A percentile compares a stretch with the other conserved stretches of the same genome.
phyloP scores from a whole-genome alignment of 176 grass and related monocot genomes.

The Phoenix roebelenii region DNA sequence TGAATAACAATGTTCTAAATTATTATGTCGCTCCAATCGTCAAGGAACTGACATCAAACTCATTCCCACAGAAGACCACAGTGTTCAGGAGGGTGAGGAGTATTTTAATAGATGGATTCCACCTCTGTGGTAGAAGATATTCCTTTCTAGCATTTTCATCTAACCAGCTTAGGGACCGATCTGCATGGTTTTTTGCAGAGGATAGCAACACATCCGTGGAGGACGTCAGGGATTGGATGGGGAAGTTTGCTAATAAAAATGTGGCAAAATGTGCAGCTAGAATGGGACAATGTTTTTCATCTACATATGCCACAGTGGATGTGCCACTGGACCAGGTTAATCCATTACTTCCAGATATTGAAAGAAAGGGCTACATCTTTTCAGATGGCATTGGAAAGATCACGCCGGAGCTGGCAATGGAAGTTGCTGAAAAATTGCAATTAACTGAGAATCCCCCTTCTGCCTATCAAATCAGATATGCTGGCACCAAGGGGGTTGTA shows the following conservation, averaged over 20 bases:
- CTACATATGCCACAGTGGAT: conserved; percentile 72
- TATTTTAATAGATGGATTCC: conserved; percentile 50
- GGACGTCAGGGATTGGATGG: conserved; percentile 63
- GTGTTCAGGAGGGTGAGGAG: conserved; percentile 49
- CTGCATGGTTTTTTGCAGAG: conserved; percentile 85
- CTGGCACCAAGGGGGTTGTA: conserved; percentile 79
- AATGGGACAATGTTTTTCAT: conserved; percentile 96
- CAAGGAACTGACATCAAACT: conserved; percentile 45
- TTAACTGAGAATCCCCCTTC: conserved; percentile 55
- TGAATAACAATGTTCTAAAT: conserved; percentile 60
- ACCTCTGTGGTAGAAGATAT: conserved; percentile 67
- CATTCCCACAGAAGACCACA: conserved; percentile 63
- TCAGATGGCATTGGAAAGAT: conserved; percentile 89
- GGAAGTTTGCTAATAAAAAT: conserved; percentile 52
- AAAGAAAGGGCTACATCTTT: conserved; percentile 47
- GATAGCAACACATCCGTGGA: conserved; percentile 39
- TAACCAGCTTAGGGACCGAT: conserved; percentile 77
- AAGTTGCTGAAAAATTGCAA: conserved; percentile 58
- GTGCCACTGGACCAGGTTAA: conserved; percentile 36
- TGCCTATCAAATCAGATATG: conserved; percentile 86
- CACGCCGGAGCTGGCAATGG: conserved; percentile 52
- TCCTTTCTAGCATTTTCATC: conserved; percentile 83
- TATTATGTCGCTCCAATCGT: conserved; percentile 56
- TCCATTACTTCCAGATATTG: conserved; percentile 37
- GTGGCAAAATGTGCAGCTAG: conserved; percentile 67